A percentile compares a stretch with the other conserved stretches of the same genome.
Evolutionary conservation across 139 green algal genomes (phyloP).

Genomic region (Yamagishiella unicocca): DNA sequence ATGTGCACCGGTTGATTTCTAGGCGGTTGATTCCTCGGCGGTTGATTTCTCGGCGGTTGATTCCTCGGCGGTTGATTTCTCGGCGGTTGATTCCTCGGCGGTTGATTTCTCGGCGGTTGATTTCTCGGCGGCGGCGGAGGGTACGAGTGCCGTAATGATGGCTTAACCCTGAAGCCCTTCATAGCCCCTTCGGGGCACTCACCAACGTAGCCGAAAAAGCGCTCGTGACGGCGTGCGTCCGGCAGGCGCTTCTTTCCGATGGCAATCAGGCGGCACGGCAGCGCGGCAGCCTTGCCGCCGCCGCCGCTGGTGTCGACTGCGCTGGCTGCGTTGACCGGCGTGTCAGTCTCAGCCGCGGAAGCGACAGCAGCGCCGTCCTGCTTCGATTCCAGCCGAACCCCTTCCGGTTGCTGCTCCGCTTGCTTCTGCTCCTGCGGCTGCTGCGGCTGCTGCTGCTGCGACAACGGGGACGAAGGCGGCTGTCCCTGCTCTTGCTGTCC

Average conservation of each 20-base stretch:
- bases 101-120: too few relatives aligned
- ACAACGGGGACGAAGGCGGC: too few relatives aligned
- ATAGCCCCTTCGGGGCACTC: background rate
- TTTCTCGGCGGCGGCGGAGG: background rate
- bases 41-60: too few relatives aligned
- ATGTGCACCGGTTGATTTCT: too few relatives aligned
- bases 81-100: too few relatives aligned
- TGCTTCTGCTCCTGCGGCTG: background rate
- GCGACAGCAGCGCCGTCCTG: background rate
- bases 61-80: too few relatives aligned
- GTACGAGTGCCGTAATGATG: background rate
- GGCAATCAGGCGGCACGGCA: constrained; percentile 52
- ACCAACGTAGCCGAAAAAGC: constrained; percentile 74
- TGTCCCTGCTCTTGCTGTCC: background rate
- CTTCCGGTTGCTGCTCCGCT: background rate
- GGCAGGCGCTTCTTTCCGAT: constrained; percentile 76
- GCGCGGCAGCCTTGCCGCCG: background rate
- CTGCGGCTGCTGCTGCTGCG: background rate
- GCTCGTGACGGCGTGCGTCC: constrained; percentile 51
- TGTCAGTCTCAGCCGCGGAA: background rate
- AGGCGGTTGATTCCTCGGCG: too few relatives aligned
- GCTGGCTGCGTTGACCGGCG: background rate
- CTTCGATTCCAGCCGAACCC: background rate
- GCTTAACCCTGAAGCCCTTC: background rate
- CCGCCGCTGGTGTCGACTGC: background rate